Conservation (phyloP, 129 eudicot genomes). For the Saposhnikovia divaricata region DNA sequence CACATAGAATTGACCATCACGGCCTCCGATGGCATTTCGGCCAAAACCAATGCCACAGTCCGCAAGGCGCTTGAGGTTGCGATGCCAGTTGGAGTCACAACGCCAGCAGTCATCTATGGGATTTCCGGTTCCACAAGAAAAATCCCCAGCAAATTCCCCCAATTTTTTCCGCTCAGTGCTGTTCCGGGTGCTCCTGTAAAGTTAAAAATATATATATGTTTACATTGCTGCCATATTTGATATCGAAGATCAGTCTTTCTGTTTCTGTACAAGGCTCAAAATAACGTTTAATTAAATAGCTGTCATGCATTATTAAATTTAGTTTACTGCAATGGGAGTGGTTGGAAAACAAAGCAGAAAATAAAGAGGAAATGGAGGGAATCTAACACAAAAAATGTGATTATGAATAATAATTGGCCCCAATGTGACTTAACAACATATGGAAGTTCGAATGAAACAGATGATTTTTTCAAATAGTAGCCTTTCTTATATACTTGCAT, state of each 20-base stretch:
- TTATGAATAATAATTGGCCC: background rate
- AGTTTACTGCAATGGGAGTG: too few relatives aligned
- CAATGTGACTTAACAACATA: background rate
- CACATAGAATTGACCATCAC: slow-evolving; percentile 63
- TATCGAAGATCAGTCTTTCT: background rate
- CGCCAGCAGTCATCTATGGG: slow-evolving; percentile 93
- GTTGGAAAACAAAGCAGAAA: too few relatives aligned
- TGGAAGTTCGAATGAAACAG: background rate
- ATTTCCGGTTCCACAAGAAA: slow-evolving; percentile 70
- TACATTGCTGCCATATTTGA: slow-evolving; percentile 5
- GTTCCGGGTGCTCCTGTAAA: slow-evolving; percentile 59
- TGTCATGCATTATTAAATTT: background rate
- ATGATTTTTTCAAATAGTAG: background rate
- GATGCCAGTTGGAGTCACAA: slow-evolving; percentile 70
- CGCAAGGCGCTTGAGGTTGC: slow-evolving; percentile 70
- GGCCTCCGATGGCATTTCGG: slow-evolving; percentile 78
- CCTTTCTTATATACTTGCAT: background rate
- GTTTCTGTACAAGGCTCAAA: background rate
- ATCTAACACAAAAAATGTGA: too few relatives aligned
- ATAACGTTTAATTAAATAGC: background rate
- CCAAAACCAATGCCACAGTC: slow-evolving; percentile 91
- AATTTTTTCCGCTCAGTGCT: slow-evolving; percentile 62
- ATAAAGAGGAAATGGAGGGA: too few relatives aligned
- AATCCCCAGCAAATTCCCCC: slow-evolving; percentile 62
- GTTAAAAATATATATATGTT: background rate